phyloP scores from a whole-genome alignment of 179 eudicot species.

The Beta macrorhiza region DNA sequence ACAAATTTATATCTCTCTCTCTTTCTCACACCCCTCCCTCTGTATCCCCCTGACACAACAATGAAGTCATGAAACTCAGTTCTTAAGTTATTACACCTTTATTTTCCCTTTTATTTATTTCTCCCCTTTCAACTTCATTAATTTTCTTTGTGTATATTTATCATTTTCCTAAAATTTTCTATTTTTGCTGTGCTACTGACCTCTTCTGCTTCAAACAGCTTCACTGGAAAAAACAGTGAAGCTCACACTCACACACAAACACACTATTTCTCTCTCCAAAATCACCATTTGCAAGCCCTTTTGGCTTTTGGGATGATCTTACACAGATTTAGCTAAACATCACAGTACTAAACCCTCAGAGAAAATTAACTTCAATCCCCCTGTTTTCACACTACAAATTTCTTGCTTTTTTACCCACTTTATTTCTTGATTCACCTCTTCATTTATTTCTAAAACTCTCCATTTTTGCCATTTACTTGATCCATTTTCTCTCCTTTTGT shows the following conservation, averaged over 20 bases:
- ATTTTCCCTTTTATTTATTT: conserved; percentile 7
- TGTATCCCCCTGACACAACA: conserved; percentile 29
- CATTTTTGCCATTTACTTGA: not conserved
- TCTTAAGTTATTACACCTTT: not conserved
- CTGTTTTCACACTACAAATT: conserved; percentile 15
- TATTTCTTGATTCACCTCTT: not conserved
- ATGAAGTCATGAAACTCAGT: conserved; percentile 32
- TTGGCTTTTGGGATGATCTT: conserved; percentile 25
- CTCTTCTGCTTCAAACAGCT: not conserved
- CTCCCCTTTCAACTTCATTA: not conserved
- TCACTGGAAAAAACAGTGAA: not conserved
- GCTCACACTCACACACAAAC: not conserved
- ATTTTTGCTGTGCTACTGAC: not conserved
- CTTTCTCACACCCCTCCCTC: not conserved
- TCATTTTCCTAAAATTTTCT: not conserved
- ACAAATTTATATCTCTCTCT: not conserved
- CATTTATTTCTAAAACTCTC: not conserved
- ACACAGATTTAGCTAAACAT: conserved; percentile 37
- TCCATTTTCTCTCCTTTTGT: not conserved
- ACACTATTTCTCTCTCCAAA: conserved; percentile 16
- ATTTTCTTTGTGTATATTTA: not conserved
- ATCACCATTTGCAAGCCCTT: not conserved
- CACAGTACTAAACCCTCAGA: conserved; percentile 18
- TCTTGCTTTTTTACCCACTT: not conserved
- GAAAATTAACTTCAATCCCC: not conserved